phyloP scores from a whole-genome alignment of 768 basidiomycete genomes.

The Favolaschia claudopus region DNA sequence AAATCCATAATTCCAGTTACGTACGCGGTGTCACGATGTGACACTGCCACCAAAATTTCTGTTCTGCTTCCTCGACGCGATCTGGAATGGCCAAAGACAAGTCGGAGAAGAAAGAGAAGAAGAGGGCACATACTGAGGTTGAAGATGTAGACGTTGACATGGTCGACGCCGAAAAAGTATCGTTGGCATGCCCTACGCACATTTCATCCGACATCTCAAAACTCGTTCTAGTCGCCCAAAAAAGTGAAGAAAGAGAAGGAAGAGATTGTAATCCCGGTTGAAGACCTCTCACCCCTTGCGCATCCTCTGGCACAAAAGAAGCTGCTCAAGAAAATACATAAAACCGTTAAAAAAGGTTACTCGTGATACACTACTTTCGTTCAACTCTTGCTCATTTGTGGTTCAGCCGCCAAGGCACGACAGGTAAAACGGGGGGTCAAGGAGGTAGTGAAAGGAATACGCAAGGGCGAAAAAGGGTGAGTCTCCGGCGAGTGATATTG shows the following conservation, averaged over 20 bases:
- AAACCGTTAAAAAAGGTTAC: conserved; percentile 93
- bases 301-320: conserved; percentile 94
- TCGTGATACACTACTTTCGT: conserved; percentile 8
- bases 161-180: conserved; percentile 46
- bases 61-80: background rate
- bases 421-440: conserved; percentile 98
- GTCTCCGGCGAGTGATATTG: conserved; percentile 34
- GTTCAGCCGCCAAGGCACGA: conserved; percentile 86
- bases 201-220: conserved; percentile 11
- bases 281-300: conserved; percentile 93
- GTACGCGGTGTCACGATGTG: conserved; percentile 10
- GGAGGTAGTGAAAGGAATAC: conserved; percentile 96
- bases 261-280: conserved; percentile 71
- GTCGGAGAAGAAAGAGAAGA: conserved; percentile 79
- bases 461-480: conserved; percentile 97
- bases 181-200: conserved; percentile 21
- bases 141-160: conserved; percentile 60
- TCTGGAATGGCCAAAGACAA: conserved; percentile 74
- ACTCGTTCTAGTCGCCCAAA: conserved; percentile 52
- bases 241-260: conserved; percentile 72
- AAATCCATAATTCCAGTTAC: too few species aligned
- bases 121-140: conserved; percentile 55
- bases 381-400: conserved; percentile 9
- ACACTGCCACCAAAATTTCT: conserved; percentile 22
- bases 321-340: conserved; percentile 92